Evolutionary conservation across 257 asterid genomes (phyloP).

Genomic region (Plectranthus barbatus): DNA sequence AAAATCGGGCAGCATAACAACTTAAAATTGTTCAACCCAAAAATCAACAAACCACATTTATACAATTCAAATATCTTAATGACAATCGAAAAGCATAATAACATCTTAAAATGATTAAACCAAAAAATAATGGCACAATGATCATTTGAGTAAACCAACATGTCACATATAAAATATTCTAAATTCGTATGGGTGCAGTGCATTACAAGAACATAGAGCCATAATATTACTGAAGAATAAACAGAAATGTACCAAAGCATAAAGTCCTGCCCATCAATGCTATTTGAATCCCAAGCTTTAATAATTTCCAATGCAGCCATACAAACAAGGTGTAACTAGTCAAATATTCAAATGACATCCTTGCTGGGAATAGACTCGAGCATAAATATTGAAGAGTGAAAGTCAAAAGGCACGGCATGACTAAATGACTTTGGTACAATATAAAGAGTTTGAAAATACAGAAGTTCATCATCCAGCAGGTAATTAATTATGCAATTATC

Average conservation of each 20-base stretch:
- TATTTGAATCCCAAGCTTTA: background rate
- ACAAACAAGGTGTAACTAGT: background rate
- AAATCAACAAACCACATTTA: too few species aligned
- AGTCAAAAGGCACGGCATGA: background rate
- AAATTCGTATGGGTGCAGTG: too few species aligned
- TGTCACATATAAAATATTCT: background rate
- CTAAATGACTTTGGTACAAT: background rate
- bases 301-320: constrained; percentile 1
- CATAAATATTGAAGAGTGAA: background rate
- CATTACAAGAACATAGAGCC: background rate
- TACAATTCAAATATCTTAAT: too few species aligned
- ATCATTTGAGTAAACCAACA: background rate
- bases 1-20: too few species aligned
- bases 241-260: constrained; percentile 3
- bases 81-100: too few species aligned
- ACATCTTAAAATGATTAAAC: too few species aligned
- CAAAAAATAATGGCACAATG: background rate
- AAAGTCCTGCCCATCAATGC: background rate
- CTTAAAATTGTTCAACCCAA: too few species aligned
- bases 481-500: constrained; percentile 10
- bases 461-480: constrained; percentile 7
- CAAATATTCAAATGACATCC: background rate
- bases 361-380: background rate
- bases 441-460: background rate
- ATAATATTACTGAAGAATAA: background rate